These are phyloP conservation scores for Medicago truncatula DNA, from an alignment of 306 rosid genomes.

Conservation along the genomic window MtrunA17r5.0-ANR NC_053049.1:49052501-49053000, in stretches of 20 bases:
- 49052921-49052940: background rate
- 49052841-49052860: slow-evolving; percentile 28
- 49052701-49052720: background rate
- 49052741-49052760: slow-evolving; percentile 30
- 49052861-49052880: slow-evolving; percentile 17
- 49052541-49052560: slow-evolving; percentile 20
- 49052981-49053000: background rate
- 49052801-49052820: slow-evolving; percentile 1
- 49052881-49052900: slow-evolving; percentile 19
- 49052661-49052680: slow-evolving; percentile 9
- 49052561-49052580: background rate
- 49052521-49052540: slow-evolving; percentile 23
- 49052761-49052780: slow-evolving; percentile 27
- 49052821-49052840: slow-evolving; percentile 2
- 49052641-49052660: slow-evolving; percentile 1
- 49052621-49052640: slow-evolving; percentile 45
- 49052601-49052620: slow-evolving; percentile 51
- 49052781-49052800: background rate
- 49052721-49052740: background rate
- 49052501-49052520: slow-evolving; percentile 1
- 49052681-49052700: slow-evolving; percentile 8
- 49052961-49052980: slow-evolving; percentile 25
- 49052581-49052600: slow-evolving; percentile 38
- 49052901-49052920: slow-evolving; percentile 33
- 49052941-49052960: slow-evolving; percentile 28